Base-by-base conservation (phyloP, 2,329 filamentous ascomycete species). In the Calonectria ilicicola region DNA sequence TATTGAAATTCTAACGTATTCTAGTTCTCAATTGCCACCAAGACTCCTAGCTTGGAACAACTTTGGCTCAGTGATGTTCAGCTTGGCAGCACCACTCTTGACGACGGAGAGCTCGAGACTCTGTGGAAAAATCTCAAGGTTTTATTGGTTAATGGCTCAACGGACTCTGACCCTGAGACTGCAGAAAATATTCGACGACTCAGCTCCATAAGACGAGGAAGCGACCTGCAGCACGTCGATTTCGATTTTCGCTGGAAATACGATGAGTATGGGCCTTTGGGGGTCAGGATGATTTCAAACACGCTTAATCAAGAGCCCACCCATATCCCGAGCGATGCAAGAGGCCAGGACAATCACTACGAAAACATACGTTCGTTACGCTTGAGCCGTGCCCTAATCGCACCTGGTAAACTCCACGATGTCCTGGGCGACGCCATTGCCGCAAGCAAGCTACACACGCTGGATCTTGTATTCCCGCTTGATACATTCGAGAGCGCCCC, bases 381-480 rank as follows among this genome's bases (percentile, higher is more conserved):
- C 8, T 76, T 84, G 1, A 75, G 76, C 6, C 72, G 76, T 1
- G 76, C 80, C 23, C 70, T 78, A 21, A 72, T 82, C 21, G 67
- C 77, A 1, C 80, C 82, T 5, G 32, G 70, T 15, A 76, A 69
- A 7, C 77, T 82, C 9, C 72, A 77, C 40, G 73, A 67, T 1
- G 69, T 81, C 12, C 76, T 85, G 21, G 67, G 70, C 12, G 68
- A 75, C 19, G 69, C 83, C 12, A 65, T 85, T 17, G 60, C 69
- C 19, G 71, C 74, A 1, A 77, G 80, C 26, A 82, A 77, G 17
- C 76, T 86, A 5, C 76, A 80, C 35, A 81, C 81, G 0, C 77
- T 85, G 17, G 84, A 85, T 67, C 79, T 85, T 21, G 79, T 82
- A 2, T 85, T 85, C 67, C 82, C 82, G 2, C 75, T 79, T 1